Evolutionary conservation across 2,329 filamentous ascomycete species (phyloP), one percentile per base, ranked within the genome.

Genomic region (Akanthomyces dipterigenus): DNA sequence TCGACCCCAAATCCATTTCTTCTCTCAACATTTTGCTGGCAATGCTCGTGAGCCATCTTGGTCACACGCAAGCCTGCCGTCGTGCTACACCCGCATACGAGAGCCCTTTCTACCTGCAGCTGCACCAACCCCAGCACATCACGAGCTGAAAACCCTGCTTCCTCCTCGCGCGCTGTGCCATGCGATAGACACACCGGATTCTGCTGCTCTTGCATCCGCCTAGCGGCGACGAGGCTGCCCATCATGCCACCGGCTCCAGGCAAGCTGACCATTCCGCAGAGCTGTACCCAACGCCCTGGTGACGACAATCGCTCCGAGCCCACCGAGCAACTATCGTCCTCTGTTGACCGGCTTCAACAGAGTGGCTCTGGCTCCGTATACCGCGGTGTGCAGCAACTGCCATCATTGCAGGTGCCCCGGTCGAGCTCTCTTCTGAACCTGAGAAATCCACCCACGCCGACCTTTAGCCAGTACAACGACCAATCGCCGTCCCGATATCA

Each of bases 221-320:
- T 34, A 42, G 48, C 48, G 56, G 59, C 45, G 51, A 55, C 53
- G 53, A 62, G 54, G 45, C 14, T 45, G 53, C 28, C 60, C 22
- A 62, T 36, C 20, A 62, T 62, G 60, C 36, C 60, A 24, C 16
- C 36, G 36, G 14, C 24, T 22, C 36, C 43, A 24, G 60, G 60
- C 43, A 56, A 56, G 38, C 60, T 62, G 45, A 62, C 60, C 26
- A 42, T 50, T 56, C 54, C 51, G 36, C 60, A 62, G 60, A 57
- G 24, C 36, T 62, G 45, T 43, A 43, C 22, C 42, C 49, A 38
- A 40, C 58, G 49, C 40, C 26, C 36, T 12, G 11, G 31, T 28
- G 53, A 56, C 45, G 40, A 46, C 45, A 50, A 57, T 16, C 48
- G 54, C 4, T 20, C 53, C 31, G 40, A 51, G 26, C 34, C 36